phyloP scores from a whole-genome alignment of 2,329 filamentous ascomycete species.

The Myrmaecium sp. region DNA sequence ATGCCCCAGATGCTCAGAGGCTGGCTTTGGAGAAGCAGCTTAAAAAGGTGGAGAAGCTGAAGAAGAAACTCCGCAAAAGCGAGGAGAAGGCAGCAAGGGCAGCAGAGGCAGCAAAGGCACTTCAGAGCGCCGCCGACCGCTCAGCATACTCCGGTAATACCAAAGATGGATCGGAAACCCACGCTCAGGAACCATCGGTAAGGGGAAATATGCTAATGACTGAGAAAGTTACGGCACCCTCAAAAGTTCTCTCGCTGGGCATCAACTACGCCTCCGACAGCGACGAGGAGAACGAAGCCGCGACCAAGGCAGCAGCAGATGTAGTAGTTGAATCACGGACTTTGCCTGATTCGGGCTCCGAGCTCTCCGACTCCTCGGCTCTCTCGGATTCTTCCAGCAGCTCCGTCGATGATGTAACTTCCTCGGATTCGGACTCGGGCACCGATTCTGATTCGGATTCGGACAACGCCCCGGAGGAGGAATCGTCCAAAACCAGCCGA shows the following conservation, averaged over 20 bases:
- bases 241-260: conserved; percentile 11
- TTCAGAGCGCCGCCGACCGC: neutral
- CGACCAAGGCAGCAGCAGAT: conserved; percentile 8
- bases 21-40: conserved; percentile 3
- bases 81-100: conserved; percentile 9
- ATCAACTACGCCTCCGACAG: conserved; percentile 16
- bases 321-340: no score
- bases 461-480: conserved; percentile 21
- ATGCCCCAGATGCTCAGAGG: conserved; percentile 1
- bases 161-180: conserved; percentile 1
- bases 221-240: conserved; percentile 1
- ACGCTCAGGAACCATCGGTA: conserved; percentile 6
- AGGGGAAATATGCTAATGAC: neutral
- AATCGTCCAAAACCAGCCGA: conserved; percentile 17
- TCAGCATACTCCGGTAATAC: neutral
- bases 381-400: no score
- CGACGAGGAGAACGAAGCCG: conserved; percentile 8
- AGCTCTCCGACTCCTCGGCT: no score
- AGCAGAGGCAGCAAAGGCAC: conserved; percentile 1
- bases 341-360: no score
- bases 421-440: conserved; percentile 10
- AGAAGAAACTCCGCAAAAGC: conserved; percentile 17
- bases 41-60: conserved; percentile 15
- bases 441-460: conserved; percentile 7
- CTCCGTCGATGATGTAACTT: conserved; percentile 7